A percentile compares a stretch with the other conserved stretches of the same genome.
phyloP scores from a whole-genome alignment of 2,329 filamentous ascomycete genomes.

The Camillea tinctor region DNA sequence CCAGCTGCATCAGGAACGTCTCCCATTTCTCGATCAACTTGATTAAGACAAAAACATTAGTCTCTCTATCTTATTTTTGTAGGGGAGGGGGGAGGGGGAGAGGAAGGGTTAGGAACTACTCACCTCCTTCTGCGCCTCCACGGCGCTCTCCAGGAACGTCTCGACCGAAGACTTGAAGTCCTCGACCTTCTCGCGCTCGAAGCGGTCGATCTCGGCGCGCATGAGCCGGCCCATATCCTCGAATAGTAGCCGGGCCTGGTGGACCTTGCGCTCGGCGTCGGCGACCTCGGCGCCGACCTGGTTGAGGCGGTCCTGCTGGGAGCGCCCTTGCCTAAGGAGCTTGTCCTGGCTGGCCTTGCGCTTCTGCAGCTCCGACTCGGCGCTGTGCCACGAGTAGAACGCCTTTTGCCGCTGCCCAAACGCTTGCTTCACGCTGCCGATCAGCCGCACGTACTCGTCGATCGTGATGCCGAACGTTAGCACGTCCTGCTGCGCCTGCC shows the following conservation, averaged over 20 bases:
- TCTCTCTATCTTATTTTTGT: background rate
- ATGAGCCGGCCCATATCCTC: constrained; percentile 97
- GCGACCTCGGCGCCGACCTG: constrained; percentile 89
- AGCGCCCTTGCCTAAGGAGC: constrained; percentile 88
- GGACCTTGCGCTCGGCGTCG: constrained; percentile 91
- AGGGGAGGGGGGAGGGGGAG: no score
- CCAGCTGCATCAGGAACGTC: constrained; percentile 93
- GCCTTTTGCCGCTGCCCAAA: constrained; percentile 93
- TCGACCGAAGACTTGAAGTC: constrained; percentile 98
- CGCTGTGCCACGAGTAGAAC: constrained; percentile 89
- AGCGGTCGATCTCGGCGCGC: constrained; percentile 86
- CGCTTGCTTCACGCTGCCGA: constrained; percentile 90
- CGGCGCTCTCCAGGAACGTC: constrained; percentile 93
- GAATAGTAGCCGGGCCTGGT: constrained; percentile 85
- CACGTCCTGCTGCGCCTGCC: constrained; percentile 95
- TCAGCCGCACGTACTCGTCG: constrained; percentile 95
- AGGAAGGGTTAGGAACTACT: constrained; percentile 29
- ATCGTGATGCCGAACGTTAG: constrained; percentile 96
- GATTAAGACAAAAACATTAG: background rate
- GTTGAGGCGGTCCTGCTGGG: constrained; percentile 91
- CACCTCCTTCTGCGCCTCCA: constrained; percentile 98
- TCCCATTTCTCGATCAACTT: constrained; percentile 88
- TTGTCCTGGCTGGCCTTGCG: constrained; percentile 89
- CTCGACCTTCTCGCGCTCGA: constrained; percentile 96
- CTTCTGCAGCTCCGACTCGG: constrained; percentile 88